These are phyloP conservation scores for Pseudogymnoascus sp. DNA, from an alignment of 2,329 filamentous ascomycete genomes.

Conservation along the genomic window DNA sequence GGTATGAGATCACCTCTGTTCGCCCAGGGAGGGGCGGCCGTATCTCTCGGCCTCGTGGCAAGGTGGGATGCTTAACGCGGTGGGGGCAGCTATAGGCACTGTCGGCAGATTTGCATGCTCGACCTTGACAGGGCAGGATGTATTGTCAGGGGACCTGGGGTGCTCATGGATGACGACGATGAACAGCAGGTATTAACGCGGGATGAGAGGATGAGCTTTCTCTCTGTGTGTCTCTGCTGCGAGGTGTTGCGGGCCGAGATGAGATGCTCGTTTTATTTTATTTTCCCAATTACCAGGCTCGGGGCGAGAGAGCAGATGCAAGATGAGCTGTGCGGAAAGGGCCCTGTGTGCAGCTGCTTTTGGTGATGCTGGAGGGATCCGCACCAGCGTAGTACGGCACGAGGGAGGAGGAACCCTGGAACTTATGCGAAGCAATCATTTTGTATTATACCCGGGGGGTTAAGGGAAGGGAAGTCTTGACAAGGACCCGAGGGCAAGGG, in stretches of 20 bases:
- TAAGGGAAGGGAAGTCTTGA: background rate
- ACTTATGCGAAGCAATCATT: background rate
- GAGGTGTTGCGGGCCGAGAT: background rate
- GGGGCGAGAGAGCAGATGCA: background rate
- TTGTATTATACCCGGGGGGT: conserved; percentile 1
- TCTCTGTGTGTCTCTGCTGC: background rate
- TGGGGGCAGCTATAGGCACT: conserved; percentile 5
- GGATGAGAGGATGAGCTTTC: background rate
- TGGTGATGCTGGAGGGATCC: background rate
- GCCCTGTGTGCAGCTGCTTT: background rate
- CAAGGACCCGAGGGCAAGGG: background rate
- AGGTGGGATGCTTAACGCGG: conserved; percentile 6
- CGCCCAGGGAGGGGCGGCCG: background rate
- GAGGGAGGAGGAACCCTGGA: conserved; percentile 1
- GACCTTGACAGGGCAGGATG: conserved; percentile 1
- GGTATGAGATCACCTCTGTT: conserved; percentile 3
- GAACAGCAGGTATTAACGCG: background rate
- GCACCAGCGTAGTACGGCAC: background rate
- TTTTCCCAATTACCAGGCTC: background rate
- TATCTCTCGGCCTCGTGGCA: conserved; percentile 7
- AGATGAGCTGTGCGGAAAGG: background rate
- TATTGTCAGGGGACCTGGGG: background rate
- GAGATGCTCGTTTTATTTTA: background rate
- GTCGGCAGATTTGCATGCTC: conserved; percentile 4
- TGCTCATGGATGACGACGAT: conserved; percentile 3